A percentile compares a stretch with the other conserved stretches of the same genome.
Evolutionary conservation across 192 early-diverging fungal species (phyloP).

Genomic region (Phycomyces blakesleeanus): DNA sequence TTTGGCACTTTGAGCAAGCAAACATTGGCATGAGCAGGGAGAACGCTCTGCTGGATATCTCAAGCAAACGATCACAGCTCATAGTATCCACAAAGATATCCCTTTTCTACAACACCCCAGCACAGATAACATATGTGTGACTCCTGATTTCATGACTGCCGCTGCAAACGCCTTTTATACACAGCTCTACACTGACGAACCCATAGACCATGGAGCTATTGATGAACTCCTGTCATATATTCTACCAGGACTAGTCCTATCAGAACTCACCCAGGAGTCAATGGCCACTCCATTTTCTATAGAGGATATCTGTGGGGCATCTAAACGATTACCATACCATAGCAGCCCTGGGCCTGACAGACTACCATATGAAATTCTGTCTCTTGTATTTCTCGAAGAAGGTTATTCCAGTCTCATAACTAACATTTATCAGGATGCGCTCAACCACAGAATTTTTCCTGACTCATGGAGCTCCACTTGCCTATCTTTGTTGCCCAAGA

Average conservation of each 20-base stretch:
- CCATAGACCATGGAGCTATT: not conserved
- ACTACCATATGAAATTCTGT: slow-evolving; percentile 7
- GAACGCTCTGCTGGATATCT: no score
- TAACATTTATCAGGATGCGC: not conserved
- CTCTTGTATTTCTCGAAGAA: not conserved
- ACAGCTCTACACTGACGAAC: not conserved
- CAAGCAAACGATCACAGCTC: not conserved
- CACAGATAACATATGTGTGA: not conserved
- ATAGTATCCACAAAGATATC: not conserved
- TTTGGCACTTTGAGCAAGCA: not conserved
- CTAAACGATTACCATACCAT: not conserved
- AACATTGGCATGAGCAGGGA: not conserved
- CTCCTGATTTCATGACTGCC: not conserved
- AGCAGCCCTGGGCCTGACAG: slow-evolving; percentile 19
- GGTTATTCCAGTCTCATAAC: not conserved
- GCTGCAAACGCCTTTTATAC: not conserved
- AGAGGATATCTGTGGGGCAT: not conserved
- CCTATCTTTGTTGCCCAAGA: slow-evolving; percentile 23
- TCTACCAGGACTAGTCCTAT: not conserved
- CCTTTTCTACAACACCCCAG: not conserved
- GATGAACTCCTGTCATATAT: not conserved
- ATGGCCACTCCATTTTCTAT: not conserved
- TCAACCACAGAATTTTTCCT: not conserved
- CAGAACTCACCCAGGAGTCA: not conserved
- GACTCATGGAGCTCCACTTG: slow-evolving; percentile 2